Evolutionary conservation across 2,329 filamentous ascomycete species (phyloP).

Genomic region (Scortechinia acanthostroma): DNA sequence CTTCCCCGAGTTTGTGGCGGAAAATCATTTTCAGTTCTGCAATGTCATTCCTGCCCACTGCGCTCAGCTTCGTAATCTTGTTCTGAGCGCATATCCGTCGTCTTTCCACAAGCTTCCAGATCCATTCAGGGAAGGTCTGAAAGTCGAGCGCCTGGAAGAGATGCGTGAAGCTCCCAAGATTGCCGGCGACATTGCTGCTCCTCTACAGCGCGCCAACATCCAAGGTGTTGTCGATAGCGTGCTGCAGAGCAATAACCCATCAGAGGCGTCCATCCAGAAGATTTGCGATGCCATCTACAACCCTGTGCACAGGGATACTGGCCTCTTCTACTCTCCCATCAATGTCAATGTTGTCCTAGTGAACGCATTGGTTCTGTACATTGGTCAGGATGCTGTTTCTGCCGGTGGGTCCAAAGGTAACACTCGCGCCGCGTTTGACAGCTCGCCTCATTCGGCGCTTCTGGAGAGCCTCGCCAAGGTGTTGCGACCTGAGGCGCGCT

Average conservation of each 20-base stretch:
- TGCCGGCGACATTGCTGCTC: conserved; percentile 52
- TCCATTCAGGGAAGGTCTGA: conserved; percentile 66
- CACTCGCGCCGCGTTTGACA: conserved; percentile 54
- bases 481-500: conserved; percentile 70
- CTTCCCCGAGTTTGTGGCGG: conserved; percentile 84
- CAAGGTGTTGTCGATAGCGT: conserved; percentile 52
- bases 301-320: conserved; percentile 46
- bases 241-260: conserved; percentile 46
- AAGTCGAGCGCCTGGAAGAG: conserved; percentile 72
- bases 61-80: conserved; percentile 79
- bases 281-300: conserved; percentile 69
- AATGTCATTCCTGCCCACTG: conserved; percentile 76
- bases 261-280: conserved; percentile 68
- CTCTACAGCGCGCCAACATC: conserved; percentile 44
- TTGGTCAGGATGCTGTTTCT: conserved; percentile 67
- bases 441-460: conserved; percentile 59
- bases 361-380: conserved; percentile 76
- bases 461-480: conserved; percentile 73
- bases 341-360: conserved; percentile 66
- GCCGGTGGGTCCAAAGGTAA: conserved; percentile 49
- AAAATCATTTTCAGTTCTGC: conserved; percentile 77
- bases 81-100: conserved; percentile 73
- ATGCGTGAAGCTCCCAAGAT: conserved; percentile 62
- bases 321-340: conserved; percentile 60
- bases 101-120: conserved; percentile 64